A percentile compares a stretch with the other conserved stretches of the same genome.
These are phyloP conservation scores for Rhamnella rubrinervis DNA, from an alignment of 331 rosid genomes.

Conservation along the genomic window DNA sequence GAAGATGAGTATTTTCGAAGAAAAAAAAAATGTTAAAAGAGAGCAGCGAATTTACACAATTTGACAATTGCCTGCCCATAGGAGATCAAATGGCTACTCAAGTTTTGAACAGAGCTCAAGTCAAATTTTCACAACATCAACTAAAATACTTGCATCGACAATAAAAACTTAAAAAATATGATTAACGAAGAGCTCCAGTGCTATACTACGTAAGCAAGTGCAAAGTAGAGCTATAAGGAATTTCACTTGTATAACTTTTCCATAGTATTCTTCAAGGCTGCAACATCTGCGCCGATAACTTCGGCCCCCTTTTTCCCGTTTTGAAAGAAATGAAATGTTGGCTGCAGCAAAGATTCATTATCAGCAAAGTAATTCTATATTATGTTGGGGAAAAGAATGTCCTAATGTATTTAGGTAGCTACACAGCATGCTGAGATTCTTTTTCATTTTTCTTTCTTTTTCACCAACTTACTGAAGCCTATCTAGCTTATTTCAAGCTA, in stretches of 20 bases:
- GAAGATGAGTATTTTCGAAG: too few relatives aligned
- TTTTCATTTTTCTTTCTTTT: too few relatives aligned
- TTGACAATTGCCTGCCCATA: too few relatives aligned
- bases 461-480: too few relatives aligned
- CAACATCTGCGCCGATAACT: constrained; percentile 68
- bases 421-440: neutral
- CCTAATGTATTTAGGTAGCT: neutral
- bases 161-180: too few relatives aligned
- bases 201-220: neutral
- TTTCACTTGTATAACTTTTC: constrained; percentile 71
- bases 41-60: too few relatives aligned
- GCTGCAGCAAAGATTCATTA: constrained; percentile 49
- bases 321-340: constrained; percentile 76
- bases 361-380: neutral
- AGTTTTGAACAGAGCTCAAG: too few relatives aligned
- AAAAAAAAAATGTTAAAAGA: too few relatives aligned
- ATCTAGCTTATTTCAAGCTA: neutral
- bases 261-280: constrained; percentile 42
- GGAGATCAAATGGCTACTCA: too few relatives aligned
- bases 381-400: neutral
- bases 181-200: too few relatives aligned
- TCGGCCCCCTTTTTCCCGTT: constrained; percentile 68
- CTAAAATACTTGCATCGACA: too few relatives aligned
- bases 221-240: neutral
- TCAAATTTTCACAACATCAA: too few relatives aligned